Evolutionary conservation across 2,329 filamentous ascomycete species (phyloP).

Genomic region (Ascochyta fabae): DNA sequence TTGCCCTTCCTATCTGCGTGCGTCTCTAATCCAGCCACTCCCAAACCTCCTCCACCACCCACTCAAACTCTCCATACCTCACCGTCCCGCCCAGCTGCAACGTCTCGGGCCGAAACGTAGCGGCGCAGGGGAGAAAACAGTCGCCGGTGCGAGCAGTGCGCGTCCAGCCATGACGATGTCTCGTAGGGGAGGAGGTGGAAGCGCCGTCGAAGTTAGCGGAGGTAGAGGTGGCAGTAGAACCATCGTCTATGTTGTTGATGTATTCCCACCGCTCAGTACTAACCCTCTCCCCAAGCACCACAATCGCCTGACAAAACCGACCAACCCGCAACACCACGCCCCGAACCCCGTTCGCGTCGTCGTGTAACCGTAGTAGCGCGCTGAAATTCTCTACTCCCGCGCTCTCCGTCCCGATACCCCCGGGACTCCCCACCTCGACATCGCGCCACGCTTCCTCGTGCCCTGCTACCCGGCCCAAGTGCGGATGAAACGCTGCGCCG

Average conservation of each 20-base stretch:
- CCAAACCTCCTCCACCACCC: slow-evolving; percentile 49
- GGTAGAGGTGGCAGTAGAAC: not conserved
- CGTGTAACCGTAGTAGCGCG: slow-evolving; percentile 52
- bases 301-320: slow-evolving; percentile 62
- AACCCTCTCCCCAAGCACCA: slow-evolving; percentile 54
- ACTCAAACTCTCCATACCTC: slow-evolving; percentile 42
- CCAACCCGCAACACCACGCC: slow-evolving; percentile 64
- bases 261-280: slow-evolving; percentile 64
- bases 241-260: not conserved
- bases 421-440: slow-evolving; percentile 40
- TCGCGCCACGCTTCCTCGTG: slow-evolving; percentile 75
- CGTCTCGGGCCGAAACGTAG: slow-evolving; percentile 41
- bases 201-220: not conserved
- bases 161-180: slow-evolving; percentile 37
- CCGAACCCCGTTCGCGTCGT: slow-evolving; percentile 46
- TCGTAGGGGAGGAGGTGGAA: not conserved
- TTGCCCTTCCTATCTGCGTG: too few species aligned
- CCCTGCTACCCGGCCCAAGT: slow-evolving; percentile 55
- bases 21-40: slow-evolving; percentile 23
- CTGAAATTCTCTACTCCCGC: slow-evolving; percentile 18
- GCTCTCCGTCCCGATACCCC: not conserved
- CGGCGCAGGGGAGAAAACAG: slow-evolving; percentile 50
- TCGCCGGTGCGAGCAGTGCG: slow-evolving; percentile 48
- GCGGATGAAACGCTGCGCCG: slow-evolving; percentile 66
- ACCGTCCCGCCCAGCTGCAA: slow-evolving; percentile 42